phyloP scores from a whole-genome alignment of 1,284 basidiomycete species.

The Ceratobasidium sp. region DNA sequence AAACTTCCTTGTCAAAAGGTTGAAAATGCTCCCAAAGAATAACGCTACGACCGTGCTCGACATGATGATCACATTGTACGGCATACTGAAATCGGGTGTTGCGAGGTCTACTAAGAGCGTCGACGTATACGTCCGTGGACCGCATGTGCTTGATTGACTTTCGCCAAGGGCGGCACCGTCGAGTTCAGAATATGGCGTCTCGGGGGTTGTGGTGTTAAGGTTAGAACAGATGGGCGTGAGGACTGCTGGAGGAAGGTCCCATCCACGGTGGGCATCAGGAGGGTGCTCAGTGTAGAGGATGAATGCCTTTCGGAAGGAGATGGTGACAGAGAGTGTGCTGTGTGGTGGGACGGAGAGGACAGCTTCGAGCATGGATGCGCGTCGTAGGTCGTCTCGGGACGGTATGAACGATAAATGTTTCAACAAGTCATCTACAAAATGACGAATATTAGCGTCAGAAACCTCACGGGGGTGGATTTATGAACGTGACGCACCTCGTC shows the following conservation, averaged over 20 bases:
- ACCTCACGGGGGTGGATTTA: neutral
- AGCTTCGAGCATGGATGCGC: constrained; percentile 79
- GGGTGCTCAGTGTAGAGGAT: constrained; percentile 95
- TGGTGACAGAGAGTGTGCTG: constrained; percentile 69
- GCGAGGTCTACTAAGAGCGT: constrained; percentile 89
- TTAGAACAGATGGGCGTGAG: constrained; percentile 43
- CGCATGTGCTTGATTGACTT: constrained; percentile 16
- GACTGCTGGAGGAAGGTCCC: constrained; percentile 89
- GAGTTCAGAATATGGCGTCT: neutral
- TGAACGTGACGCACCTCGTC: constrained; percentile 42
- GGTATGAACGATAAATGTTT: constrained; percentile 72
- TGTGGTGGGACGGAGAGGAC: constrained; percentile 75
- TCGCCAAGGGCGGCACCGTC: neutral
- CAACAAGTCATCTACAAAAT: constrained; percentile 65
- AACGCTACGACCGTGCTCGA: constrained; percentile 90
- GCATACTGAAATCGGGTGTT: constrained; percentile 99
- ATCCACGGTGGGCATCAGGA: constrained; percentile 94
- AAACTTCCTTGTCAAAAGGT: constrained; percentile 83
- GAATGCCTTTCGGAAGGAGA: constrained; percentile 87
- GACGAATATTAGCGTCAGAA: neutral
- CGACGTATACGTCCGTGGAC: constrained; percentile 76
- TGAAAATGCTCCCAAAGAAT: constrained; percentile 93
- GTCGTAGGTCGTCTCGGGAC: constrained; percentile 71
- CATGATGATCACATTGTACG: constrained; percentile 99
- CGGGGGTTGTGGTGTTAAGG: constrained; percentile 1